Base-by-base conservation (phyloP, 2,329 filamentous ascomycete species). In the Penicillium sp. region DNA sequence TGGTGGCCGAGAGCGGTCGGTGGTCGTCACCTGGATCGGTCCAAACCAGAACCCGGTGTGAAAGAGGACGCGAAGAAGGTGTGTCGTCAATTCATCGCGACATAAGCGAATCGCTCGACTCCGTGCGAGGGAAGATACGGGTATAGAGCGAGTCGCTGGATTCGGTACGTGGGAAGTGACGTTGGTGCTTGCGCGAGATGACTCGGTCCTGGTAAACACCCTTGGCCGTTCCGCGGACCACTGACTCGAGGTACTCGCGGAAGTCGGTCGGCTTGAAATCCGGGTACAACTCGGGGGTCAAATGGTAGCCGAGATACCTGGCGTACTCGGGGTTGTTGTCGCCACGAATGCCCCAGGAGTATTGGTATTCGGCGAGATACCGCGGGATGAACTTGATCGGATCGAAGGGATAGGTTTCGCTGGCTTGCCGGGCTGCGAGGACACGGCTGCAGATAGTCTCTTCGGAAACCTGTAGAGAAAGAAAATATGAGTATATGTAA, bases 241-340 rank as follows among this genome's bases (percentile, higher is more conserved):
- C 70, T 1, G 78, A 76, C 54, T 76, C 68, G 9, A 81, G 69
- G 60, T 78, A 82, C 6, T 76, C 73, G 60, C 72, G 71, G 65
- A 82, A 80, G 19, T 73, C 72, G 35, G 68, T 78, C 1, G 75
- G 76, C 56, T 78, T 63, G 58, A 85, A 75, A 22, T 85, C 83
- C 3, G 84, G 85, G 66, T 86, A 87, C 26, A 87, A 73, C 19
- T 86, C 81, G 65, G 81, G 82, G 35, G 76, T 79, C 58, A 80
- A 76, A 19, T 86, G 61, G 69, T 87, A 86, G 1, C 84, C 84
- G 5, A 88, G 75, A 63, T 86, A 86, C 54, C 78, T 75, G 12
- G 85, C 85, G 63, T 81, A 78, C 58, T 84, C 81, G 0, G 81
- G 82, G 10, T 76, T 82, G 70, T 86, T 86, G 64, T 88, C 85